These are phyloP conservation scores for Camptophora hylomeconis DNA, from an alignment of 2,329 filamentous ascomycete genomes.

Conservation along the genomic window DNA sequence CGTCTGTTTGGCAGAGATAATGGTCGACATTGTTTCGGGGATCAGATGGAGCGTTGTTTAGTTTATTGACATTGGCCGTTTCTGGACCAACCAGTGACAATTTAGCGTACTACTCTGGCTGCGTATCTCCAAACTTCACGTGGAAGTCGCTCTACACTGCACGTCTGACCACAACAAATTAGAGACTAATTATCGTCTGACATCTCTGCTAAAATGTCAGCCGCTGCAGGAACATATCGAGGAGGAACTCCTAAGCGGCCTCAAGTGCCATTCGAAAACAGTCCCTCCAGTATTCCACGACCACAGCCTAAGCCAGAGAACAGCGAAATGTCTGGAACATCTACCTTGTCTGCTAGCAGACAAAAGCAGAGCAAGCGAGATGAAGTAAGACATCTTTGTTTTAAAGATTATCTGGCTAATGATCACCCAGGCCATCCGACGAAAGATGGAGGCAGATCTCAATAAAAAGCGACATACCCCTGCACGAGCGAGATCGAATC, in stretches of 20 bases:
- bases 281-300: constrained; percentile 48
- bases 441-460: constrained; percentile 93
- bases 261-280: constrained; percentile 41
- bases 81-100: no score
- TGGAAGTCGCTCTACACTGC: no score
- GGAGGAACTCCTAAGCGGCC: constrained; percentile 42
- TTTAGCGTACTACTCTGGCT: no score
- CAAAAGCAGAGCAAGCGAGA: constrained; percentile 96
- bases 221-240: constrained; percentile 38
- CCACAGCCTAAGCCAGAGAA: constrained; percentile 34
- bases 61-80: no score
- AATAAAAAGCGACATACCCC: constrained; percentile 88
- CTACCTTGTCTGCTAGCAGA: constrained; percentile 79
- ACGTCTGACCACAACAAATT: no score
- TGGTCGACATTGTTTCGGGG: no score
- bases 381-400: constrained; percentile 55
- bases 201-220: constrained; percentile 16
- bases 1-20: no score
- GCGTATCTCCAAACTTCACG: no score
- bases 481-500: constrained; percentile 65
- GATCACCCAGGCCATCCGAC: constrained; percentile 66
- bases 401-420: constrained; percentile 13
- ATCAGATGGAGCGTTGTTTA: no score
- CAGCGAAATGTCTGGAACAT: constrained; percentile 42
- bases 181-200: no score